phyloP scores from a whole-genome alignment of 2,329 filamentous ascomycete genomes.

The Aureobasidium sp. region DNA sequence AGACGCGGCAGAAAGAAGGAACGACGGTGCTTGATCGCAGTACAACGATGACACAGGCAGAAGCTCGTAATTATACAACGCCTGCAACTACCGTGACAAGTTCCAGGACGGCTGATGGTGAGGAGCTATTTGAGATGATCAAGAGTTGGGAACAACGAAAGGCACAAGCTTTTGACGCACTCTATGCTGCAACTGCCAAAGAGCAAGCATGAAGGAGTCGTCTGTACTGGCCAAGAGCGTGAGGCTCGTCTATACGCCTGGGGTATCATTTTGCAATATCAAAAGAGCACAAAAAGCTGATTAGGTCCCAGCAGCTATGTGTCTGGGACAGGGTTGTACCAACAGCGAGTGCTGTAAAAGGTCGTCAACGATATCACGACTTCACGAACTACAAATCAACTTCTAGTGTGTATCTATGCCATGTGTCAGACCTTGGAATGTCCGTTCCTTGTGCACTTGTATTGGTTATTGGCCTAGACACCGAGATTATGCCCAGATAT shows the following conservation, averaged over 20 bases:
- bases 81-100: neutral
- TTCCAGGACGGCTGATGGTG: neutral
- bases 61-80: neutral
- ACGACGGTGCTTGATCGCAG: neutral
- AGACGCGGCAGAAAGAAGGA: neutral
- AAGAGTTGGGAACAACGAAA: neutral
- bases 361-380: neutral
- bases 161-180: neutral
- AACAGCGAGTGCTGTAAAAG: neutral
- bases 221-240: too few relatives aligned
- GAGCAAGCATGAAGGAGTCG: neutral
- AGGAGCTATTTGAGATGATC: neutral
- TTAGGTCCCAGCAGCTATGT: neutral
- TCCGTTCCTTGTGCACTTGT: neutral
- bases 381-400: neutral
- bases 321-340: neutral
- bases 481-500: neutral
- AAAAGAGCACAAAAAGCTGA: neutral
- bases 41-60: neutral
- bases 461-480: neutral
- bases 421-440: neutral
- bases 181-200: neutral
- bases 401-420: neutral
- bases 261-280: neutral
- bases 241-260: neutral